Conservation (phyloP, 179 eudicot genomes). For the Silene coronaria region DNA sequence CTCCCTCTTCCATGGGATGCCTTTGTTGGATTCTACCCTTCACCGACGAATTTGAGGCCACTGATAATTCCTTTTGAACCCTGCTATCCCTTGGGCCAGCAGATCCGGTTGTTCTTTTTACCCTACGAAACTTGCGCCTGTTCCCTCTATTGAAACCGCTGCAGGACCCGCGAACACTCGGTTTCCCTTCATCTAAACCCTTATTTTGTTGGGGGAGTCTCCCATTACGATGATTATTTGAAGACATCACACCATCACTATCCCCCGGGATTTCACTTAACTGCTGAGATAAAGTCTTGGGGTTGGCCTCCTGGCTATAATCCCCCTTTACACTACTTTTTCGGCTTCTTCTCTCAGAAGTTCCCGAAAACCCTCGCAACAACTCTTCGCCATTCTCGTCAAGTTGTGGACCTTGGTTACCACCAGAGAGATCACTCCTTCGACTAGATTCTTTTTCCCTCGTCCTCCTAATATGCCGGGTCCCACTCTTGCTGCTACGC, state of each 20-base stretch:
- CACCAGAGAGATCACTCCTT: constrained; percentile 29
- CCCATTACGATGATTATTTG: constrained; percentile 33
- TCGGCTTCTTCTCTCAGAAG: constrained; percentile 31
- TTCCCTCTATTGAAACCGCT: constrained; percentile 48
- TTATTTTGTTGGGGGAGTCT: constrained; percentile 28
- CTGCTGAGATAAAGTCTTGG: constrained; percentile 49
- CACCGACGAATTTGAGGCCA: constrained; percentile 73
- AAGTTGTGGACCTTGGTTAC: constrained; percentile 27
- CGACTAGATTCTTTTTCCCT: constrained; percentile 37
- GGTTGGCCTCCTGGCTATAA: constrained; percentile 28
- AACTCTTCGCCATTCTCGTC: constrained; percentile 37
- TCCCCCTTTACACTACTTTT: constrained; percentile 38
- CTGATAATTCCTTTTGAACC: constrained; percentile 51
- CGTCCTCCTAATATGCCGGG: constrained; percentile 34
- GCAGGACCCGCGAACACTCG: constrained; percentile 38
- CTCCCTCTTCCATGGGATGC: constrained; percentile 32
- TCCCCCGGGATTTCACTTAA: constrained; percentile 45
- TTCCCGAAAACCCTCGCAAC: constrained; percentile 34
- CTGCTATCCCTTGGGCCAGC: constrained; percentile 36
- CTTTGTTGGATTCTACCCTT: constrained; percentile 42
- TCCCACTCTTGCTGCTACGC: constrained; percentile 37
- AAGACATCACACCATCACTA: constrained; percentile 52
- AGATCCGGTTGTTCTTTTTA: constrained; percentile 50
- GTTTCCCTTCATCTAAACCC: constrained; percentile 40
- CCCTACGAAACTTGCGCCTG: constrained; percentile 64